Evolutionary conservation across 2,329 filamentous ascomycete species (phyloP), one percentile per base, ranked within the genome.

Genomic region (Ampelomyces quisqualis): DNA sequence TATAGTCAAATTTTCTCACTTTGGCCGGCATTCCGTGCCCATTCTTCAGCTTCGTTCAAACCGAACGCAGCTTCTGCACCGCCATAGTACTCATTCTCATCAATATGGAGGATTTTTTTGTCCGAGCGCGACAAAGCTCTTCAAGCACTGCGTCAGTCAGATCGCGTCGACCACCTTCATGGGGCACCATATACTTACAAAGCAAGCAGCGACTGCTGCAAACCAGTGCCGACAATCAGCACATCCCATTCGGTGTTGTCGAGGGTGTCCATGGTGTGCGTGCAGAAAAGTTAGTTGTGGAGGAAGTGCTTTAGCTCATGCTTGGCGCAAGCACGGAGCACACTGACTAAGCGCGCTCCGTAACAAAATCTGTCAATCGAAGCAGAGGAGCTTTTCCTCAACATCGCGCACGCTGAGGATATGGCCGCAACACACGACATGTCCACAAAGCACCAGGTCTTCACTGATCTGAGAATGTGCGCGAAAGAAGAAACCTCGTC

Each of bases 91-190:
- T 83, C 77, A 72, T 95, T 90, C 50, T 80, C 79, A 65, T 97
- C 91, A 65, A 96, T 75, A 67, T 97, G 91, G 45, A 97, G 79
- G 53, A 96, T 81, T 60, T 88, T 93, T 76, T 95, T 95, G 65
- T 84, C 85, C 49, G 90, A 95, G 63, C 90, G 85, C 55, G 91
- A 97, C 58, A 97, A 79, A 60, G 91, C 86, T 78, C 91, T 97
- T 78, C 65, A 68, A 65, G 46, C 53, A 70, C 79, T 85, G 71
- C 69, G 83, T 89, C 80, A 88, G 85, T 87, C 81, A 86, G 82
- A 82, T 52, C 73, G 73, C 73, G 69, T 60, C 56, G 21, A 21
- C 11, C 28, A 36, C 27, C 15, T 18, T 52, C 55, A 55, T 34
- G 21, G 49, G 50, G 34, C 43, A 40, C 35, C 37, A 39, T 35